These are phyloP conservation scores for Graphilbum fragrans DNA, from an alignment of 2,329 filamentous ascomycete genomes.

Conservation along the genomic window DNA sequence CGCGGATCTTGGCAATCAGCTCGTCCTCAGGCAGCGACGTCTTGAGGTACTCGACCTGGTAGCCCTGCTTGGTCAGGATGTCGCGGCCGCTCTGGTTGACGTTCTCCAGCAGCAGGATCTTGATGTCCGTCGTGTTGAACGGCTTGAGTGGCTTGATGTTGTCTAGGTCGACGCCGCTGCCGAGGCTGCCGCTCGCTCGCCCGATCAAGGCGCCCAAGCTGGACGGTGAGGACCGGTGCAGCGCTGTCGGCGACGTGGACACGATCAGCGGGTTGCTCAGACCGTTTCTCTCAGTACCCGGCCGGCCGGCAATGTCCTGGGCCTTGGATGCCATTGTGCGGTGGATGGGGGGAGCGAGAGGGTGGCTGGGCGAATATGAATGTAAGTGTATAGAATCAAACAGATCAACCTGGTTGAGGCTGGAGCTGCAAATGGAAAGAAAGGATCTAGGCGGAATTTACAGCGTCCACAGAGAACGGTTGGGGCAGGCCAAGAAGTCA, in stretches of 20 bases:
- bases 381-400: no score
- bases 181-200: constrained; percentile 20
- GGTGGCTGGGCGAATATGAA: no score
- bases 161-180: constrained; percentile 17
- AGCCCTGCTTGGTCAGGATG: constrained; percentile 74
- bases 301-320: constrained; percentile 19
- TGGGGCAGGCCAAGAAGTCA: no score
- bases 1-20: constrained; percentile 90
- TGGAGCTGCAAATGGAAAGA: no score
- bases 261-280: constrained; percentile 41
- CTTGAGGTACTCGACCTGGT: constrained; percentile 90
- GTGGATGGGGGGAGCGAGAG: no score
- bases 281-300: constrained; percentile 31
- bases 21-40: constrained; percentile 82
- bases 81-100: constrained; percentile 84
- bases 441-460: no score
- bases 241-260: constrained; percentile 62
- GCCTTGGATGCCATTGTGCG: constrained; percentile 11
- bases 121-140: constrained; percentile 91
- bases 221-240: constrained; percentile 61
- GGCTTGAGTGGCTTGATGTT: constrained; percentile 75
- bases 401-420: no score
- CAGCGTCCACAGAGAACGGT: no score
- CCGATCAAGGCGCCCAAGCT: constrained; percentile 30
- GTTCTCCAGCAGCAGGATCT: constrained; percentile 90